These are phyloP conservation scores for Cichorium intybus DNA, from an alignment of 140 eudicot species.

Conservation along the genomic window DNA sequence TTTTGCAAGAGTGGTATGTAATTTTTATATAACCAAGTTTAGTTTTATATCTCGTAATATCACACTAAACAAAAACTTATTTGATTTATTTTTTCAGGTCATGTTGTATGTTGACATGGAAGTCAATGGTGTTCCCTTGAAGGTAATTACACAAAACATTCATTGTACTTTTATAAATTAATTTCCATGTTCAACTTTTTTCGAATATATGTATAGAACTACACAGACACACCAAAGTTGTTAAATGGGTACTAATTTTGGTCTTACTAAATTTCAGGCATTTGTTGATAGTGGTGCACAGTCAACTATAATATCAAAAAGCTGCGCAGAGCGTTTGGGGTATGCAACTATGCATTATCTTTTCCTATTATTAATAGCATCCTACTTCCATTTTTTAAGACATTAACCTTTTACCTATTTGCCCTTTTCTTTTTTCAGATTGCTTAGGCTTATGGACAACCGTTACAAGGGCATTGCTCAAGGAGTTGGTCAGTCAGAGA, in stretches of 20 bases:
- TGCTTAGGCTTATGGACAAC: slow-evolving; percentile 84
- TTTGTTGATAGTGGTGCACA: slow-evolving; percentile 99
- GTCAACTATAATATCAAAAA: slow-evolving; percentile 96
- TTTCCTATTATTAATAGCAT: neutral
- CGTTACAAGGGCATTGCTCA: slow-evolving; percentile 94
- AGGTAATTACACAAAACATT: slow-evolving; percentile 49
- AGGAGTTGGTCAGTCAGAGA: slow-evolving; percentile 96
- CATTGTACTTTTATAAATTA: neutral
- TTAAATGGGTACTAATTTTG: neutral
- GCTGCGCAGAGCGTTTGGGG: slow-evolving; percentile 97
- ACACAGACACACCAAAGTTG: neutral
- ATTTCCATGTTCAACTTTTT: neutral
- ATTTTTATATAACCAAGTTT: neutral
- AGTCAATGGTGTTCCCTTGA: slow-evolving; percentile 92
- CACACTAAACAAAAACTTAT: neutral
- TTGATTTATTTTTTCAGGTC: slow-evolving; percentile 53
- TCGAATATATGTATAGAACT: slow-evolving; percentile 1
- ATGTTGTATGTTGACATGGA: slow-evolving; percentile 99
- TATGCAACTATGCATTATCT: slow-evolving; percentile 39
- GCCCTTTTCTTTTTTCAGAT: slow-evolving; percentile 37
- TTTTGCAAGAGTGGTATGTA: slow-evolving; percentile 89
- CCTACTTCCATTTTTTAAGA: neutral
- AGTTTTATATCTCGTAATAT: no score
- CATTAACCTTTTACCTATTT: neutral
- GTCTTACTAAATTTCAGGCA: slow-evolving; percentile 48